Evolutionary conservation across 306 rosid species (phyloP).

Genomic region (Luffa aegyptiaca): DNA sequence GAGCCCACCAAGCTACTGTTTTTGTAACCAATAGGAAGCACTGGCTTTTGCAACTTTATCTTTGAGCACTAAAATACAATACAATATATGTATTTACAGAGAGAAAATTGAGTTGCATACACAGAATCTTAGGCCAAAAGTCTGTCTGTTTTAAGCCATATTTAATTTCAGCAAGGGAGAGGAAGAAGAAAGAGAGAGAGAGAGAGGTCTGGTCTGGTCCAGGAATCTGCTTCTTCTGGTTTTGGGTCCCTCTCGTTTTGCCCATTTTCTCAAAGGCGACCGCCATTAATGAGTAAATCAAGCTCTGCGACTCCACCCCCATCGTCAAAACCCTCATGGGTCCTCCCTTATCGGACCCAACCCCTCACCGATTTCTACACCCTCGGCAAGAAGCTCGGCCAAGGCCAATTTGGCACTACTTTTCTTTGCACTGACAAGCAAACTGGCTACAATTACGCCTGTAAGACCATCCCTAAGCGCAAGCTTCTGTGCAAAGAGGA

Average conservation of each 20-base stretch:
- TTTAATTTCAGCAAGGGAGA: neutral
- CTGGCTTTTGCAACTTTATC: neutral
- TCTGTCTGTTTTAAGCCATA: neutral
- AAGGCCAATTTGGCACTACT: slow-evolving; percentile 41
- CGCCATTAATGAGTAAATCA: slow-evolving; percentile 23
- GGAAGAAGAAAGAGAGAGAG: neutral
- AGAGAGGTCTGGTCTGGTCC: neutral
- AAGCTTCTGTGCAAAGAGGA: slow-evolving; percentile 35
- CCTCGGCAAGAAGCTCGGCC: slow-evolving; percentile 27
- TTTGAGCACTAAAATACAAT: neutral
- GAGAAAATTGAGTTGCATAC: neutral
- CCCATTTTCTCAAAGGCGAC: neutral
- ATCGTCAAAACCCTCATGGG: slow-evolving; percentile 25
- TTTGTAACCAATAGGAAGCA: neutral
- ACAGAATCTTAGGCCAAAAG: slow-evolving; percentile 1
- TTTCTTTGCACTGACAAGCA: slow-evolving; percentile 26
- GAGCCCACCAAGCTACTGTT: neutral
- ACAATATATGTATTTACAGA: neutral
- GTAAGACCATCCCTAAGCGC: slow-evolving; percentile 40
- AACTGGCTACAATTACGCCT: slow-evolving; percentile 21
- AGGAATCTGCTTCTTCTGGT: neutral
- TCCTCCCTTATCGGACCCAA: slow-evolving; percentile 31
- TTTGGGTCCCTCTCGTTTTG: neutral
- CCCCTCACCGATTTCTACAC: slow-evolving; percentile 24
- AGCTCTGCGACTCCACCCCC: slow-evolving; percentile 12